These are phyloP conservation scores for Wickerhamomyces tratensis DNA, from an alignment of 805 yeast genomes.

Conservation along the genomic window DNA sequence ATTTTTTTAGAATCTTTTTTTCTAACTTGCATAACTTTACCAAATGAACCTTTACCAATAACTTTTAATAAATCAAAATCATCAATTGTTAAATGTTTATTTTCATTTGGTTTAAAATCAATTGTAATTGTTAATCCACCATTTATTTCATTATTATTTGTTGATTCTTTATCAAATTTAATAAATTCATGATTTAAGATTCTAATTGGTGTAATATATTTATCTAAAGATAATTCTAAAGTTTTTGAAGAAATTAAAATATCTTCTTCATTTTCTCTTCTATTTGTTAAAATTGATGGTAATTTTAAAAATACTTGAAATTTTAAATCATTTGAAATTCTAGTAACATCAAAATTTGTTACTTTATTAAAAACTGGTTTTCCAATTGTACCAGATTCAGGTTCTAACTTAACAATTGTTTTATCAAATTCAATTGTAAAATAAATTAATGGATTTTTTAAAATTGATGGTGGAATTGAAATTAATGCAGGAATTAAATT, in stretches of 20 bases:
- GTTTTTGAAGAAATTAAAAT: conserved; percentile 67
- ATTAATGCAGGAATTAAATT: conserved; percentile 42
- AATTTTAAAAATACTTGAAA: conserved; percentile 74
- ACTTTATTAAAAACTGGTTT: conserved; percentile 82
- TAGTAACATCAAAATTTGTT: conserved; percentile 81
- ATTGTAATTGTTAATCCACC: conserved; percentile 55
- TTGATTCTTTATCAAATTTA: conserved; percentile 24
- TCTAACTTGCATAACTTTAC: conserved; percentile 97
- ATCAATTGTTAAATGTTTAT: conserved; percentile 70
- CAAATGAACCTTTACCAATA: conserved; percentile 96
- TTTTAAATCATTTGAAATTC: conserved; percentile 49
- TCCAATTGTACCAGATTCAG: conserved; percentile 72
- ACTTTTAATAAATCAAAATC: conserved; percentile 92
- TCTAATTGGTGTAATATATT: conserved; percentile 40
- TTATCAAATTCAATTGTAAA: conserved; percentile 92
- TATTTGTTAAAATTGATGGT: conserved; percentile 51
- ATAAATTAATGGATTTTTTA: conserved; percentile 63
- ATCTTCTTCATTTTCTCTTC: conserved; percentile 35
- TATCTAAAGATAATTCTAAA: conserved; percentile 46
- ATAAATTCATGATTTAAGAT: conserved; percentile 59
- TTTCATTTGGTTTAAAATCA: conserved; percentile 59
- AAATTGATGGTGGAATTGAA: conserved; percentile 42
- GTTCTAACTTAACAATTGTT: conserved; percentile 81
- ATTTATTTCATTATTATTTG: conserved; percentile 7
- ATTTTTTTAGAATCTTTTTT: conserved; percentile 92